Evolutionary conservation across 345 rosid species (phyloP).

Genomic region (Salix exigua): DNA sequence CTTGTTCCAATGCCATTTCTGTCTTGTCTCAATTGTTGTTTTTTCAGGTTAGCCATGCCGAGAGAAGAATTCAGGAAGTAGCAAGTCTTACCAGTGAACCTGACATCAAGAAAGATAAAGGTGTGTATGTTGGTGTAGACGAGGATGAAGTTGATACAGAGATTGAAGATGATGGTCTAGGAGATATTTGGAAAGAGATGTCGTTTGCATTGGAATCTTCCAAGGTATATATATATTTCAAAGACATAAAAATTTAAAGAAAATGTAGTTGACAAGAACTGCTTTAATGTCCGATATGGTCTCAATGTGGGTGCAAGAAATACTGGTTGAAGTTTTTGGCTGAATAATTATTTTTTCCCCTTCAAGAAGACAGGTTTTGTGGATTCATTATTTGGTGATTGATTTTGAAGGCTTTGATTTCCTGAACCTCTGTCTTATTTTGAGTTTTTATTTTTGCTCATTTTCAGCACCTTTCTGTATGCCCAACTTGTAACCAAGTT

Average conservation of each 20-base stretch:
- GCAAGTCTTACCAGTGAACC: conserved; percentile 12
- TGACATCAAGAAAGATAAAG: conserved; percentile 44
- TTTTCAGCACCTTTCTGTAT: neutral
- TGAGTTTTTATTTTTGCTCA: neutral
- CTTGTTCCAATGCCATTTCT: conserved; percentile 2
- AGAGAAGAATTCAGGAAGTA: conserved; percentile 19
- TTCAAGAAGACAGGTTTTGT: neutral
- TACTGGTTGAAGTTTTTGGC: neutral
- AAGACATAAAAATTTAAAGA: neutral
- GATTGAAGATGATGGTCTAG: conserved; percentile 59
- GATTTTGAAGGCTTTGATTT: neutral
- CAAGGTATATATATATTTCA: conserved; percentile 40
- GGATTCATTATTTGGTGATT: neutral
- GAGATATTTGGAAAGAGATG: conserved; percentile 88
- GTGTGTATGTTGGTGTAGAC: conserved; percentile 60
- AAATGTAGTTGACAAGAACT: neutral
- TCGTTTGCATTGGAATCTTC: conserved; percentile 59
- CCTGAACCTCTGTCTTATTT: neutral
- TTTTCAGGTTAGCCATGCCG: conserved; percentile 19
- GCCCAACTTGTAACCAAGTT: neutral
- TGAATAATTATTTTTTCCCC: neutral
- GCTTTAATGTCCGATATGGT: neutral
- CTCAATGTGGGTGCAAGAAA: neutral
- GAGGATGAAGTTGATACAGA: conserved; percentile 39
- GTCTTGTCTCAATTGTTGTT: neutral